Base-by-base conservation (phyloP, 2,329 filamentous ascomycete genomes). In the Alternaria consortialis region DNA sequence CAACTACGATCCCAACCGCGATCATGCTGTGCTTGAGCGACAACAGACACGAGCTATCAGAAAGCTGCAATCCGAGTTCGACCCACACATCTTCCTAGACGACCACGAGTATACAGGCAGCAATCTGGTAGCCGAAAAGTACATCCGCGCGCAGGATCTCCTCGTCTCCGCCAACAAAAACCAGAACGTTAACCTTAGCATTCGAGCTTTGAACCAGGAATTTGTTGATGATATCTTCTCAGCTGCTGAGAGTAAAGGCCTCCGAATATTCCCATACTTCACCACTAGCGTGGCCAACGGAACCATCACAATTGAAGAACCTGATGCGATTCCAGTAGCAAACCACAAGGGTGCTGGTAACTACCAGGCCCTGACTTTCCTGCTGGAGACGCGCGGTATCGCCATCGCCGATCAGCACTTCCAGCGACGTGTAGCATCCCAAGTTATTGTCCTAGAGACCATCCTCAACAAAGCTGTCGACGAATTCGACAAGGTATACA, bases 141-240 rank as follows among this genome's bases (percentile, higher is more conserved):
- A 66, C 42, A 65, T 72, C 9, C 69, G 70, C 15, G 70, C 69
- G 3, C 66, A 69, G 3, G 72, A 76, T 32, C 67, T 69, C 3
- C 60, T 75, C 7, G 66, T 74, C 13, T 69, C 68, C 7, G 73
- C 64, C 2, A 73, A 71, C 25, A 76, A 75, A 63, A 74, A 74
- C 42, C 63, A 70, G 4, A 76, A 76, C 55, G 71, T 75, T 43
- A 58, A 74, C n/a, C 36, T 54, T 0, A 46, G 43, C 2, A 74
- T 74, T 20, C 73, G 72, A n/a, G 57, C 65, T n/a, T 47, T 76
- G 20, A 68, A 70, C n/a, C 66, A 74, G 50, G 53, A 66, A 1
- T 76, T 75, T 25, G 70, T 70, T 0, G 42, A 64, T 4, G 65
- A 69, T 4, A 64, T 76, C 2, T 69, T 68, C 25, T 51, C 64